Evolutionary conservation across 495 filamentous ascomycete genomes (phyloP).

Genomic region (Lasiosphaeriaceae sp.): DNA sequence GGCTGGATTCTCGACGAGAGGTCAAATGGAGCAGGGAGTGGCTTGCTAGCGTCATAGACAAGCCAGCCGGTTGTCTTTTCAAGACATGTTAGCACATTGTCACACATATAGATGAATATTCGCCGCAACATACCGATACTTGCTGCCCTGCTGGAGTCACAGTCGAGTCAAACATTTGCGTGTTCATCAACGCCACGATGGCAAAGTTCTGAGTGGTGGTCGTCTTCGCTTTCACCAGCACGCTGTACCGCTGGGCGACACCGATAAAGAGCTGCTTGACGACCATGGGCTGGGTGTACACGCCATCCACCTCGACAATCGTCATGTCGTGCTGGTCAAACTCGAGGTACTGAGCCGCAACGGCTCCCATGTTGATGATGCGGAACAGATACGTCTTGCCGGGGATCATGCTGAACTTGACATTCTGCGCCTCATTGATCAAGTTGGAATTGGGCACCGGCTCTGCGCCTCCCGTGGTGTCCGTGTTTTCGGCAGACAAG

Average conservation of each 20-base stretch:
- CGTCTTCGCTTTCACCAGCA: constrained; percentile 57
- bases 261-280: constrained; percentile 51
- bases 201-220: constrained; percentile 54
- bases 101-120: not conserved
- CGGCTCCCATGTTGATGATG: constrained; percentile 61
- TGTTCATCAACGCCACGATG: constrained; percentile 49
- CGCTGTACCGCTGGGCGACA: constrained; percentile 56
- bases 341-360: constrained; percentile 54
- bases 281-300: constrained; percentile 45
- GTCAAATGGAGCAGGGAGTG: constrained; percentile 24
- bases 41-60: constrained; percentile 54
- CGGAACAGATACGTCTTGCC: constrained; percentile 69
- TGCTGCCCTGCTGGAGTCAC: constrained; percentile 31
- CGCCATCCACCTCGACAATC: constrained; percentile 51
- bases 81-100: not conserved
- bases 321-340: constrained; percentile 59
- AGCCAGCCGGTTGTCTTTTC: constrained; percentile 52
- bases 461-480: constrained; percentile 32
- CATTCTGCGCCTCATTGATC: constrained; percentile 60
- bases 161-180: constrained; percentile 56
- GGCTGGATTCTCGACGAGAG: not conserved
- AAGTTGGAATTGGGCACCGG: constrained; percentile 52
- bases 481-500: constrained; percentile 43
- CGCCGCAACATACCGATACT: constrained; percentile 51
- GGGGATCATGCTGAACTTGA: constrained; percentile 53